Evolutionary conservation across 805 yeast species (phyloP), one percentile per base, ranked within the genome.

Genomic region (Pichia rugopelliculosa): DNA sequence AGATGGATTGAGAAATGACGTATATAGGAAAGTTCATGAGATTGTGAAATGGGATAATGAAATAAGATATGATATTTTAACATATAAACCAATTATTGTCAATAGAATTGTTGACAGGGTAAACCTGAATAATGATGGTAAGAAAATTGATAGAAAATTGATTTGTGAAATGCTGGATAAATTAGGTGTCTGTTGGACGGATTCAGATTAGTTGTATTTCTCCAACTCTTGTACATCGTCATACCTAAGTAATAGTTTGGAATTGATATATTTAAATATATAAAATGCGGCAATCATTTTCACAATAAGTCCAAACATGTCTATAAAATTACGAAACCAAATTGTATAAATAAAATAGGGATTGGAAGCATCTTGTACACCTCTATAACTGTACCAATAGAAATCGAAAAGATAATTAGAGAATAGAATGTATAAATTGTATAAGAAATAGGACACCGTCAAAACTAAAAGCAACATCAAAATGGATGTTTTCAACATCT

Each of bases 181-280:
- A 20, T 39, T 61, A 37, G 67, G 68, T 3, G 44, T 64, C 5
- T 56, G 61, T 49, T 56, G 59, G 53, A 56, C 61, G 0, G 54
- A 48, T 27, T 23, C 9, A 20, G 13, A 34, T 39, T 45, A 64
- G 8, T 57, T 47, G 42, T 57, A 65, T 26, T 61, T 60, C 25
- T 63, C 56, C 23, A 61, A 48, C 21, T 62, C 64, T 5, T 56
- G 60, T 17, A 49, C 54, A 47, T 62, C 68, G 21, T 53, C 45
- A 23, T 52, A 44, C 6, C 47, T 44, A n/a, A 60, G 48, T 13
- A 64, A 50, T 10, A 64, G 44, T 26, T 44, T 46, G 2, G 42
- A 34, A 45, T 64, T 61, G 39, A 62, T 47, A 24, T 43, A 55
- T 27, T 48, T 52, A 22, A 59, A 48, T 8, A 53, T 33, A 30